Percentiles rank a stretch among this genome's conserved stretches.
phyloP scores from a whole-genome alignment of 2,329 filamentous ascomycete species.

The Ophiostoma angusticollis region DNA sequence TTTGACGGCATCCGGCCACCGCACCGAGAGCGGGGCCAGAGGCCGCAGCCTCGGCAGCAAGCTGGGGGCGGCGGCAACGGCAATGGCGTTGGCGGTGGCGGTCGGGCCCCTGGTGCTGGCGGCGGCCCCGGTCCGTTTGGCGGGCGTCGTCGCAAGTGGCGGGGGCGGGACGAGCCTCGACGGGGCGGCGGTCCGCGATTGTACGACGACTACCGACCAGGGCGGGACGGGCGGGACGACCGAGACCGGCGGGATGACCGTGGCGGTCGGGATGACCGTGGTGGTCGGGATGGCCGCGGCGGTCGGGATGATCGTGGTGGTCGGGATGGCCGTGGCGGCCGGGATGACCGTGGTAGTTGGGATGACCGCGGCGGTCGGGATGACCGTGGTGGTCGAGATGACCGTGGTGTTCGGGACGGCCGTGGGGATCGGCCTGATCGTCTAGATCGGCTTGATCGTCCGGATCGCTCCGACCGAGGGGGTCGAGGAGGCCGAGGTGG shows the following conservation, averaged over 20 bases:
- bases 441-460: no score
- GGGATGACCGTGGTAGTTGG: not conserved
- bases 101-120: constrained; percentile 1
- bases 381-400: not conserved
- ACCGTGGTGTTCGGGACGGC: no score
- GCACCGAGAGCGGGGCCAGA: constrained; percentile 34
- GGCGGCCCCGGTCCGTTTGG: constrained; percentile 17
- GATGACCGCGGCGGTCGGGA: not conserved
- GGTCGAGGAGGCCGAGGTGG: no score
- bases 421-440: constrained; percentile 7
- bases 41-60: constrained; percentile 5
- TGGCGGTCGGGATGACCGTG: not conserved
- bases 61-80: constrained; percentile 18
- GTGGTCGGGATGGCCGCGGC: constrained; percentile 16
- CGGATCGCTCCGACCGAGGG: no score
- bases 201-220: constrained; percentile 11
- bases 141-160: not conserved
- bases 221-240: not conserved
- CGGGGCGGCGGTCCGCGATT: constrained; percentile 3
- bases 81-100: constrained; percentile 13
- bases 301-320: not conserved
- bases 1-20: constrained; percentile 52
- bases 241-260: not conserved
- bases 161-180: constrained; percentile 6
- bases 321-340: not conserved